Conservation (phyloP, 169 alveolate genomes). For the Eimeria falciformis region DNA sequence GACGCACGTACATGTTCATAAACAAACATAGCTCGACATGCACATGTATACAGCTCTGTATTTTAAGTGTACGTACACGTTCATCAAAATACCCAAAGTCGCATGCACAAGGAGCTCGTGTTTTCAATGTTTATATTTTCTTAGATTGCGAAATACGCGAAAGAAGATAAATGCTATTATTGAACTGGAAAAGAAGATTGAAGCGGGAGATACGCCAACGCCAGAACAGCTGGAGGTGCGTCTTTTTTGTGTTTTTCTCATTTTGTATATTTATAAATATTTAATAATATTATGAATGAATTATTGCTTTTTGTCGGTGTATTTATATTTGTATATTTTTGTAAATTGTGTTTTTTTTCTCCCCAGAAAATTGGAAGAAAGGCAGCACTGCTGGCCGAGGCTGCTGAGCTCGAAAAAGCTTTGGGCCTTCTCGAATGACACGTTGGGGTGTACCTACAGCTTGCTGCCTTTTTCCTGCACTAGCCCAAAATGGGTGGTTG, state of each 20-base stretch:
- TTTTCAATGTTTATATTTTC: no score
- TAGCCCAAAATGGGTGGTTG: no score
- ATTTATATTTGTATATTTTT: not conserved
- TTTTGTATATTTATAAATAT: no score
- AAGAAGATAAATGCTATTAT: conserved; percentile 17
- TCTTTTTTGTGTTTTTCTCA: not conserved
- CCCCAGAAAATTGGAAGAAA: not conserved
- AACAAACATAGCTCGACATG: no score
- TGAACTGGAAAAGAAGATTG: conserved; percentile 32
- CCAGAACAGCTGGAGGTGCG: conserved; percentile 49
- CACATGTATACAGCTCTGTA: no score
- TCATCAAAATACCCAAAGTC: no score
- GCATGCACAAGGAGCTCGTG: no score
- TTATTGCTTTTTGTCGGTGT: not conserved
- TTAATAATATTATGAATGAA: not conserved
- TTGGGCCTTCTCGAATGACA: not conserved
- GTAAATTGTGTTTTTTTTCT: not conserved
- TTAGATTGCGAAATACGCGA: not conserved
- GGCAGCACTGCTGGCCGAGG: not conserved
- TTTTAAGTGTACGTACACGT: no score
- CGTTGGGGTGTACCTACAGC: not conserved
- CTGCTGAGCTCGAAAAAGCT: conserved; percentile 3
- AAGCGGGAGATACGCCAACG: not conserved
- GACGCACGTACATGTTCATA: no score
- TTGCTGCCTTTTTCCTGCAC: no score